phyloP scores from a whole-genome alignment of 2,329 filamentous ascomycete species.

The Paracoccidioides lutzii region DNA sequence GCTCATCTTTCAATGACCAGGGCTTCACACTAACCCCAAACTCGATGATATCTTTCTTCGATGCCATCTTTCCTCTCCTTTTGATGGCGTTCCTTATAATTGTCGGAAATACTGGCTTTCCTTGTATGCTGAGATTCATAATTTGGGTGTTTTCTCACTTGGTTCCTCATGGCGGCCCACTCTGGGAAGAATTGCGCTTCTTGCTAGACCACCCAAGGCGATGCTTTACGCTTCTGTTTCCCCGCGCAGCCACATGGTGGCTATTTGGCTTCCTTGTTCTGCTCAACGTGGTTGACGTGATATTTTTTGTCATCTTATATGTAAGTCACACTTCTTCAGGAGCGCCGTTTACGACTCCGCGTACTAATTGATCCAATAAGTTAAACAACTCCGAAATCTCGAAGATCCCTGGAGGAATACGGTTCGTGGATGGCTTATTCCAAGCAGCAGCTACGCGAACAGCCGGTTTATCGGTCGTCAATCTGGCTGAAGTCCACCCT shows the following conservation, averaged over 20 bases:
- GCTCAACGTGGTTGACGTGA: slow-evolving; percentile 71
- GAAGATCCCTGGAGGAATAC: slow-evolving; percentile 54
- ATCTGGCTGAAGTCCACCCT: slow-evolving; percentile 65
- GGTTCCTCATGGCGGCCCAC: slow-evolving; percentile 50
- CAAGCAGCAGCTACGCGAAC: slow-evolving; percentile 83
- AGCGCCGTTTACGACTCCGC: not conserved
- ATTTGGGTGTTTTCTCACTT: slow-evolving; percentile 70
- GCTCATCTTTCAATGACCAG: slow-evolving; percentile 86
- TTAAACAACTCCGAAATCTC: slow-evolving; percentile 59
- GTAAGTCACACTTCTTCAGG: slow-evolving; percentile 36
- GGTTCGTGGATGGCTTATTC: slow-evolving; percentile 77
- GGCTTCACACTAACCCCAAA: slow-evolving; percentile 85
- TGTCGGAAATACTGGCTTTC: slow-evolving; percentile 90
- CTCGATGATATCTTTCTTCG: slow-evolving; percentile 83
- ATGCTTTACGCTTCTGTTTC: slow-evolving; percentile 91
- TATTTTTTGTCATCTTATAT: slow-evolving; percentile 89
- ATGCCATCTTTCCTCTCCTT: slow-evolving; percentile 60
- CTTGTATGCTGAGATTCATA: slow-evolving; percentile 81
- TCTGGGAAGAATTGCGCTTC: slow-evolving; percentile 86
- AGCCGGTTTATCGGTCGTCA: slow-evolving; percentile 76
- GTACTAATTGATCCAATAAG: slow-evolving; percentile 27
- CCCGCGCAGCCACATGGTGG: slow-evolving; percentile 87
- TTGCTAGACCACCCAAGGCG: slow-evolving; percentile 87
- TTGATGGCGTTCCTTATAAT: slow-evolving; percentile 77
- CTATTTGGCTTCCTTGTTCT: slow-evolving; percentile 72